Conservation (phyloP, 129 eudicot genomes). For the Saussurea involucrata region DNA sequence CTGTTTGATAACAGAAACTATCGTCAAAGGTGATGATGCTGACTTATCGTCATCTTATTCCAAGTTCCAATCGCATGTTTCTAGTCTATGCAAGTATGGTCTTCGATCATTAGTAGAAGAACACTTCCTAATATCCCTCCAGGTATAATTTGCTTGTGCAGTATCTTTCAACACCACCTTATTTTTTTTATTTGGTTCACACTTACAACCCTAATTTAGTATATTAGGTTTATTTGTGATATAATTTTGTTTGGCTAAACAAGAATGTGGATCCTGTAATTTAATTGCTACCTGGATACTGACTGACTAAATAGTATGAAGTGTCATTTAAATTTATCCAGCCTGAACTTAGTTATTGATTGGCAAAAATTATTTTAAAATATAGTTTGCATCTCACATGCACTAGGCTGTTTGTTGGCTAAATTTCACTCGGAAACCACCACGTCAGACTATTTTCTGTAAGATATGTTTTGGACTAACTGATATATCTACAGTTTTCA, state of each 20-base stretch:
- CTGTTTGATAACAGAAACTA: constrained; percentile 35
- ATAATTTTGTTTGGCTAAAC: neutral
- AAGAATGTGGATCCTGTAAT: neutral
- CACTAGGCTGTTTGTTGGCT: neutral
- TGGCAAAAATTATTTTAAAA: neutral
- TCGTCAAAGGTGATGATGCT: constrained; percentile 16
- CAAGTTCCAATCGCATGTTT: constrained; percentile 18
- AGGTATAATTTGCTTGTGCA: constrained; percentile 11
- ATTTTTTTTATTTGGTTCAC: constrained; percentile 18
- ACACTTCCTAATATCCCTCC: constrained; percentile 23
- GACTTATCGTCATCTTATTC: constrained; percentile 13
- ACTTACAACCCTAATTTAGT: constrained; percentile 31
- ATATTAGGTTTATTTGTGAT: neutral
- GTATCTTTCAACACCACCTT: neutral
- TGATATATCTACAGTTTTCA: neutral
- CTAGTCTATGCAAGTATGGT: constrained; percentile 16
- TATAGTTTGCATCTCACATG: neutral
- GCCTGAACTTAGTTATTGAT: neutral
- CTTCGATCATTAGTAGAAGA: constrained; percentile 29
- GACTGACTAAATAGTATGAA: neutral
- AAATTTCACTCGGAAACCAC: neutral
- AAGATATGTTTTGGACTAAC: neutral
- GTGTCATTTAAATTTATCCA: neutral
- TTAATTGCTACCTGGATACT: neutral
- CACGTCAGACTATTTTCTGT: neutral